Evolutionary conservation across 129 eudicot species (phyloP).

Genomic region (Glebionis coronaria): DNA sequence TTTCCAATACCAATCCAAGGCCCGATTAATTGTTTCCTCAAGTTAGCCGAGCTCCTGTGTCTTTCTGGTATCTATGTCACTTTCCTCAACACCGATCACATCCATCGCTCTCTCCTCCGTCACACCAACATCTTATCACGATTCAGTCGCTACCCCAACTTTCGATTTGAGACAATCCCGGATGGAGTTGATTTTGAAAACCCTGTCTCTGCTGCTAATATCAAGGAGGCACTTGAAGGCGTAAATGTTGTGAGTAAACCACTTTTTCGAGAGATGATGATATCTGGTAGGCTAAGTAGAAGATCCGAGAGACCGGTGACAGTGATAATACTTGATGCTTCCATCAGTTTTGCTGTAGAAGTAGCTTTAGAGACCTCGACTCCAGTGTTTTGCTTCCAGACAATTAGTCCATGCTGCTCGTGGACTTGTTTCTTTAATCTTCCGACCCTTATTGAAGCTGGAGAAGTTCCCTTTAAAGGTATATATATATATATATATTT

Average conservation of each 20-base stretch:
- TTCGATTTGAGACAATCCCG: constrained; percentile 35
- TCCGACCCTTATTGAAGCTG: constrained; percentile 23
- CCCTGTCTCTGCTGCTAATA: constrained; percentile 29
- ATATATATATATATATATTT: too few species aligned
- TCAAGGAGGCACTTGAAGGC: constrained; percentile 22
- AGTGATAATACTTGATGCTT: constrained; percentile 38
- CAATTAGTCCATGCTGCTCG: constrained; percentile 34
- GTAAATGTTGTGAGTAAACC: constrained; percentile 25
- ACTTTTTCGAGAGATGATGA: constrained; percentile 32
- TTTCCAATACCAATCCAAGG: constrained; percentile 67
- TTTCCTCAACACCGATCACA: constrained; percentile 54
- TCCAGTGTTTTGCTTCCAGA: constrained; percentile 41
- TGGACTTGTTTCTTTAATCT: constrained; percentile 29
- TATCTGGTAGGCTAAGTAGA: constrained; percentile 28
- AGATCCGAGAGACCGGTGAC: constrained; percentile 30
- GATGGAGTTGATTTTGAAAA: constrained; percentile 45
- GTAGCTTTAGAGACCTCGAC: constrained; percentile 33
- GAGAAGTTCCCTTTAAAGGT: constrained; percentile 31
- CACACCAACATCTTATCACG: constrained; percentile 36
- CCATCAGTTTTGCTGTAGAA: constrained; percentile 33
- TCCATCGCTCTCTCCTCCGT: constrained; percentile 36
- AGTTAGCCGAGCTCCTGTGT: constrained; percentile 58
- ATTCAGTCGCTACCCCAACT: constrained; percentile 35
- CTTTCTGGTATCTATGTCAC: constrained; percentile 42
- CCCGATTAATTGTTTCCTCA: constrained; percentile 56